These are phyloP conservation scores for Rhizodiscina lignyota DNA, from an alignment of 495 filamentous ascomycete genomes.

Conservation along the genomic window DNA sequence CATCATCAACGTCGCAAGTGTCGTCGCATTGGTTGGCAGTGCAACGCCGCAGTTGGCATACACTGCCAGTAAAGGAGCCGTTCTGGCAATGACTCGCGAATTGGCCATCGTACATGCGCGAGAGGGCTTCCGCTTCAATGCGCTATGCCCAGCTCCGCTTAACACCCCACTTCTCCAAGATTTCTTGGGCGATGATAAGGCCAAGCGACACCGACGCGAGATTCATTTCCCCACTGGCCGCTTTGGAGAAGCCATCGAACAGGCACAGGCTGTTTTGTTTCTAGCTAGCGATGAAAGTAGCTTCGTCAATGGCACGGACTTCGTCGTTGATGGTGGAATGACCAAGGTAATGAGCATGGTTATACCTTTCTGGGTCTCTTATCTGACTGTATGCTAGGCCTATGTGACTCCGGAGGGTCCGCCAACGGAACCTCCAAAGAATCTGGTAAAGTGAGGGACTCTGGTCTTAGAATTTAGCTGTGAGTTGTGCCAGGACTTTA, in stretches of 20 bases:
- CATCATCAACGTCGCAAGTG: constrained; percentile 89
- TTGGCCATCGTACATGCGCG: constrained; percentile 31
- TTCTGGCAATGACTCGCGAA: constrained; percentile 47
- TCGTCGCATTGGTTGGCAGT: constrained; percentile 81
- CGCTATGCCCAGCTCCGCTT: constrained; percentile 69
- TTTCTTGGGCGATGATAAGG: constrained; percentile 80
- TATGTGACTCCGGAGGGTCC: constrained; percentile 87
- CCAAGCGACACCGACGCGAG: constrained; percentile 72
- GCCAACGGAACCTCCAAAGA: constrained; percentile 49
- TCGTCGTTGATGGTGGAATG: constrained; percentile 95
- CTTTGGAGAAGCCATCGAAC: constrained; percentile 91
- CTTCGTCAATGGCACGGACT: constrained; percentile 85
- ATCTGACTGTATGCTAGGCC: constrained; percentile 28
- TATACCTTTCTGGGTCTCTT: constrained; percentile 14
- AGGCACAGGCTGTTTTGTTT: constrained; percentile 87
- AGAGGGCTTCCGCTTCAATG: constrained; percentile 78
- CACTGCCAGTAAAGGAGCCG: constrained; percentile 88
- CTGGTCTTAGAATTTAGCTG: no score
- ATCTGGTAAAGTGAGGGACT: no score
- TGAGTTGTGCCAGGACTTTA: no score
- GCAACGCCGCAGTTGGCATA: constrained; percentile 95
- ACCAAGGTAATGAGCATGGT: constrained; percentile 33
- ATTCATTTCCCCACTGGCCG: constrained; percentile 90
- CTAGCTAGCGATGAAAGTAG: constrained; percentile 86
- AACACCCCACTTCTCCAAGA: constrained; percentile 74